Conservation (phyloP, 371 early-diverging fungal genomes). For the Mucor piriformis region DNA sequence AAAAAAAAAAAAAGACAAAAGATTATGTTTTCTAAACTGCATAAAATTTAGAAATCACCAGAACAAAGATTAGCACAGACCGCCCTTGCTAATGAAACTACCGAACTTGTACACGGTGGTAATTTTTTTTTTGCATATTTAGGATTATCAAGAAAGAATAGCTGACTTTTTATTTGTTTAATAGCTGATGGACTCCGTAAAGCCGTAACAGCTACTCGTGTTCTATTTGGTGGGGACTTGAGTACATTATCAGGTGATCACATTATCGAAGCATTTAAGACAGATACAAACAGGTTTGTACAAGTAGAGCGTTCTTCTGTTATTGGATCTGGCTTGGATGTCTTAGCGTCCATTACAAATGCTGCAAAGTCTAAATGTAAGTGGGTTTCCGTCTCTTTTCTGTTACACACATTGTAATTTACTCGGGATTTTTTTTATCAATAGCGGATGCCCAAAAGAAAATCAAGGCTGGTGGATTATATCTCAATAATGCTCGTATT, state of each 20-base stretch:
- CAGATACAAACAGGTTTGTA: conserved; percentile 63
- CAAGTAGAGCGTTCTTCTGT: conserved; percentile 41
- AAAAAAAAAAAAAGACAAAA: background rate
- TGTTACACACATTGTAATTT: background rate
- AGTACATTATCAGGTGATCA: conserved; percentile 53
- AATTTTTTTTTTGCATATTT: conserved; percentile 22
- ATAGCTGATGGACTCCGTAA: conserved; percentile 59
- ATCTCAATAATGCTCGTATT: conserved; percentile 69
- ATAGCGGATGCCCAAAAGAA: conserved; percentile 75
- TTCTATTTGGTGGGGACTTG: conserved; percentile 68
- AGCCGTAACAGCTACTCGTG: conserved; percentile 70
- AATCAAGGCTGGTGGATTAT: conserved; percentile 76
- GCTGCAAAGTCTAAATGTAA: conserved; percentile 74
- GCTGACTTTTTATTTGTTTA: conserved; percentile 3
- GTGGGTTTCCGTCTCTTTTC: conserved; percentile 1
- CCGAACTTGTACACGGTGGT: conserved; percentile 90
- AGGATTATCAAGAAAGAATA: background rate
- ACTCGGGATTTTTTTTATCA: background rate
- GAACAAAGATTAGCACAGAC: conserved; percentile 76
- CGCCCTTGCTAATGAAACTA: conserved; percentile 80
- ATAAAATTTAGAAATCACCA: conserved; percentile 41
- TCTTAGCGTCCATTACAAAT: conserved; percentile 62
- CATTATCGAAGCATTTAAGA: conserved; percentile 72
- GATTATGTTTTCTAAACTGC: background rate
- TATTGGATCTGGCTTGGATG: conserved; percentile 53